These are phyloP conservation scores for Pythium monospermum DNA, from an alignment of 352 stramenopile species.

Conservation along the genomic window DNA sequence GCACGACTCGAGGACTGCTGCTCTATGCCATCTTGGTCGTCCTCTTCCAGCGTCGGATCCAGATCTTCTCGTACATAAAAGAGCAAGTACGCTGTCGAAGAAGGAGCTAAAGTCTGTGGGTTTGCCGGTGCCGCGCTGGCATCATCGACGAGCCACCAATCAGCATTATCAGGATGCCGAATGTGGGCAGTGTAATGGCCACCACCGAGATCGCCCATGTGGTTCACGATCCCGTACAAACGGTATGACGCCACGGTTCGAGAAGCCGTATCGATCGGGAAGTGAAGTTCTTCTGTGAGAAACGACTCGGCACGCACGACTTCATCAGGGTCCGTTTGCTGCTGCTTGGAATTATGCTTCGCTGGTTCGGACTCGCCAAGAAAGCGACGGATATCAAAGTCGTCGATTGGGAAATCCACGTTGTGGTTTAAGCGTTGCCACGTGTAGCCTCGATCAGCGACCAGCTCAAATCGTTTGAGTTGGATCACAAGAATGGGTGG, in stretches of 20 bases:
- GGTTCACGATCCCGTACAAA: constrained; percentile 94
- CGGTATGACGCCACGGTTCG: constrained; percentile 66
- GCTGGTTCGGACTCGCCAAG: constrained; percentile 19
- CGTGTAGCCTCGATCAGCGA: constrained; percentile 55
- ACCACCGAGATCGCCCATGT: constrained; percentile 89
- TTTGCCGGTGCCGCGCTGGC: constrained; percentile 26
- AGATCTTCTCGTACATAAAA: constrained; percentile 64
- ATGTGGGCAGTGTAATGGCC: constrained; percentile 91
- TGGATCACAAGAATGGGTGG: constrained; percentile 57
- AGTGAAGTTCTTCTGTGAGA: constrained; percentile 30
- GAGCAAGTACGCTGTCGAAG: constrained; percentile 59
- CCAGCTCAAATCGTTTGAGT: constrained; percentile 59
- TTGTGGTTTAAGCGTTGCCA: constrained; percentile 81
- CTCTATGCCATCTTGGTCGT: not conserved
- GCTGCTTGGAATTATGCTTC: constrained; percentile 2
- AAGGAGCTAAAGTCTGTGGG: constrained; percentile 32
- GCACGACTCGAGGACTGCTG: not conserved
- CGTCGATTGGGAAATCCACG: constrained; percentile 90
- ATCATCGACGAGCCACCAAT: constrained; percentile 96
- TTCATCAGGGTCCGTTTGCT: constrained; percentile 13
- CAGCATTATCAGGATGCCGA: constrained; percentile 26
- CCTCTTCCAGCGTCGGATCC: constrained; percentile 16
- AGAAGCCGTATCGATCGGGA: constrained; percentile 41
- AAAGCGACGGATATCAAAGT: constrained; percentile 70
- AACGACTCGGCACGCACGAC: constrained; percentile 27